These are phyloP conservation scores for Graphilbum fragrans DNA, from an alignment of 2,329 filamentous ascomycete genomes.

Conservation along the genomic window DNA sequence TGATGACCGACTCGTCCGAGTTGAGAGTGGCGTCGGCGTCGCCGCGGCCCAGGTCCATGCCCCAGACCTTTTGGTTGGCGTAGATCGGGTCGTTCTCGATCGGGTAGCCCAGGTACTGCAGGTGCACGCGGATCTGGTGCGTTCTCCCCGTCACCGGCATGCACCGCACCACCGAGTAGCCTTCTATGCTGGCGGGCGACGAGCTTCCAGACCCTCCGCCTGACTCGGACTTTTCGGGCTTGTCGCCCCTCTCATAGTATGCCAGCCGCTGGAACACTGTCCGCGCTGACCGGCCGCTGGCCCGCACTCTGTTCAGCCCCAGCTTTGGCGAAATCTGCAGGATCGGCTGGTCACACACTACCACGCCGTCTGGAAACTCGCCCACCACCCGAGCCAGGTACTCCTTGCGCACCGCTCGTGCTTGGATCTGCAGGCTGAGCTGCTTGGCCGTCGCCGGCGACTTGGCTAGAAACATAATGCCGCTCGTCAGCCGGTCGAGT, in stretches of 20 bases:
- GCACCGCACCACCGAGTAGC: constrained; percentile 91
- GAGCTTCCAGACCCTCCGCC: constrained; percentile 1
- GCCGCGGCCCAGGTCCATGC: constrained; percentile 58
- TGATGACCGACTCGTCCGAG: constrained; percentile 82
- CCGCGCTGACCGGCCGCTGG: constrained; percentile 77
- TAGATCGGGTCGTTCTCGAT: constrained; percentile 98
- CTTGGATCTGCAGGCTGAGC: constrained; percentile 64
- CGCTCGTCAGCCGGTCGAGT: constrained; percentile 87
- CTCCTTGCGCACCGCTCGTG: constrained; percentile 81
- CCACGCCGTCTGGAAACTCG: constrained; percentile 79
- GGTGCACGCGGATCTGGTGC: constrained; percentile 87
- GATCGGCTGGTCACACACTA: constrained; percentile 88
- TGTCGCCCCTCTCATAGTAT: constrained; percentile 48
- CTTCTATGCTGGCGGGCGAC: constrained; percentile 33
- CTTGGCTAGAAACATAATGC: constrained; percentile 97
- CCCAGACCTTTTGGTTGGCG: constrained; percentile 87
- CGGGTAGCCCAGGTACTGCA: constrained; percentile 88
- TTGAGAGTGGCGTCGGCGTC: constrained; percentile 55
- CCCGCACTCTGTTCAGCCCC: constrained; percentile 85
- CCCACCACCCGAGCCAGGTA: constrained; percentile 88
- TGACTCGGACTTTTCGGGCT: neutral
- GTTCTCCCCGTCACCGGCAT: constrained; percentile 87
- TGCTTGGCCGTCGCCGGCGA: constrained; percentile 65
- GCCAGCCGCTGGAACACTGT: constrained; percentile 87
- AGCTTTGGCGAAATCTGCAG: constrained; percentile 90